Evolutionary conservation across 169 alveolate species (phyloP).

Genomic region (Amoebophrya sp.): DNA sequence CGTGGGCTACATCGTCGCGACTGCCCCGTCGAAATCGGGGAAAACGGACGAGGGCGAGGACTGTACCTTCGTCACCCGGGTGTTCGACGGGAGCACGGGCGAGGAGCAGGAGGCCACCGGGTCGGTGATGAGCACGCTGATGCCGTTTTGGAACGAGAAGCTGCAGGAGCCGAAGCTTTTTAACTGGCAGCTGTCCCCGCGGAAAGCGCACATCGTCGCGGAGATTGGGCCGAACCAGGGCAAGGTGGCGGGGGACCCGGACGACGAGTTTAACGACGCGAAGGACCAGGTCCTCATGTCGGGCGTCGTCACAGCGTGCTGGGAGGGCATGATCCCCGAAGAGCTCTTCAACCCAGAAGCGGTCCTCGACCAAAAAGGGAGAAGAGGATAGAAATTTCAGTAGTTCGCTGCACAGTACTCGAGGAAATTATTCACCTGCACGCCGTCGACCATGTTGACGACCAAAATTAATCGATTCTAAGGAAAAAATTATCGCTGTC

Average conservation of each 20-base stretch:
- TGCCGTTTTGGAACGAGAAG: slow-evolving; percentile 2
- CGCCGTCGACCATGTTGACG: not conserved
- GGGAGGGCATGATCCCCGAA: not conserved
- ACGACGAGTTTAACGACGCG: not conserved
- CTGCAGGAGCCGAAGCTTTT: not conserved
- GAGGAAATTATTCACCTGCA: not conserved
- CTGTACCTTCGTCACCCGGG: not conserved
- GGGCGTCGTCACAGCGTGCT: not conserved
- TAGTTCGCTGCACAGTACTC: too few species aligned
- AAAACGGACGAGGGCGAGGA: not conserved
- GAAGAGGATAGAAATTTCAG: too few species aligned
- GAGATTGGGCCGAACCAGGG: not conserved
- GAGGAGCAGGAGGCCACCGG: not conserved
- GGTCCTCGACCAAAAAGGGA: not conserved
- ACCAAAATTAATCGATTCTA: too few species aligned
- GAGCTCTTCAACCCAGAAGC: not conserved
- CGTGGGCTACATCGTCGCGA: too few species aligned
- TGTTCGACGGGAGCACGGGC: not conserved
- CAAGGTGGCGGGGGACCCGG: not conserved
- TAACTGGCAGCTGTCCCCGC: not conserved
- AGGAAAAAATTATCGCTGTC: too few species aligned
- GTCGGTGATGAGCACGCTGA: not conserved
- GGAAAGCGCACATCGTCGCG: not conserved
- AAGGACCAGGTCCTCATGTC: not conserved
- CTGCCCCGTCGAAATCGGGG: not conserved